Evolutionary conservation across 345 rosid genomes (phyloP), one percentile per base, ranked within the genome.

Genomic region (Citrus cavaleriei): DNA sequence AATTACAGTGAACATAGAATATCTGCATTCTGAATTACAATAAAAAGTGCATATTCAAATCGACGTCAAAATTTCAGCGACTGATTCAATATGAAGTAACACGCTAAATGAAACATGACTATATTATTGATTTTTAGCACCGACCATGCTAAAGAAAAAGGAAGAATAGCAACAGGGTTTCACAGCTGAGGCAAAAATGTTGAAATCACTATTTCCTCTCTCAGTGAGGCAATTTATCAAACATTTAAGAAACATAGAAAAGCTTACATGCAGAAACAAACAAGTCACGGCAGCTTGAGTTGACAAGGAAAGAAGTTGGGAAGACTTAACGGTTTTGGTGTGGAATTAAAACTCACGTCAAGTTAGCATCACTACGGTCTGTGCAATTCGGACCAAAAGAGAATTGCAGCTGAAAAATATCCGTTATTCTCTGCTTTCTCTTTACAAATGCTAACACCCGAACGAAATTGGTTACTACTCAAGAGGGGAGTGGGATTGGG

Each of bases 191-290:
- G 58, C 32, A 18, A 64, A 32, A 5, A 32, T 32, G n/a, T 64
- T 30, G 46, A 9, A 70, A 16, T 32, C 38, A 28, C 3, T 7
- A 19, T 7, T 9, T 57, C 65, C 58, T 7, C 71, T 1, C 61
- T 78, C 72, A 64, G 37, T 51, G 66, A 72, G 74, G 69, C 84
- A 80, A 80, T 80, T 83, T 35, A 66, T 78, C 86, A 72, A 84
- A 78, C 74, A 78, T 12, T 8, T 59, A 24, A 5, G 24, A 28
- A 49, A 30, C 79, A n/a, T 18, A 13, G 19, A 0, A 18, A 4
- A 35, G 4, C 40, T 6, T n/a, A 22, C 67, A 19, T 55, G 73
- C 38, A 22, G 1, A 66, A 2, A 5, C 72, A 68, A 8, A 2
- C 6, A 5, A 18, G 2, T 9, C 3, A 10, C 2, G 7, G 6